A percentile compares a stretch with the other conserved stretches of the same genome.
These are phyloP conservation scores for Asterophora lycoperdoides DNA, from an alignment of 768 basidiomycete species.

Conservation along the genomic window DNA sequence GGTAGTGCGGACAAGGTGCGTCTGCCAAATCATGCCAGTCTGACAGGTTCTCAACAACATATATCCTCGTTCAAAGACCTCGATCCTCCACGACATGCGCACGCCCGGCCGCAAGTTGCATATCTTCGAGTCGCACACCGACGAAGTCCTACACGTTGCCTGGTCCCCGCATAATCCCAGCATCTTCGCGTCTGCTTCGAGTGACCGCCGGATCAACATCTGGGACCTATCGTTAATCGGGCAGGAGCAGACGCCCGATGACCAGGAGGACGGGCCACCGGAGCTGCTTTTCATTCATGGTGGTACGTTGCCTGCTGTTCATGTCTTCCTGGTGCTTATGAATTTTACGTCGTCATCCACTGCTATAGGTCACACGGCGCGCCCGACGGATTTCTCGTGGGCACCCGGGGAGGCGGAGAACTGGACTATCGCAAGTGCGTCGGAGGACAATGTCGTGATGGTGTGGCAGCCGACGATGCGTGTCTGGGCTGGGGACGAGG, in stretches of 20 bases:
- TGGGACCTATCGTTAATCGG: constrained; percentile 95
- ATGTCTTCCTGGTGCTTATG: too few relatives aligned
- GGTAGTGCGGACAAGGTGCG: constrained; percentile 90
- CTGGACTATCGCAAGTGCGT: constrained; percentile 85
- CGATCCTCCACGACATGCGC: constrained; percentile 84
- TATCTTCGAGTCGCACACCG: constrained; percentile 88
- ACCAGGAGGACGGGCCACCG: constrained; percentile 97
- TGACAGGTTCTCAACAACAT: not conserved
- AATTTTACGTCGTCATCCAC: too few relatives aligned
- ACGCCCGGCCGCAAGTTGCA: constrained; percentile 73
- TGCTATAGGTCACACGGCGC: constrained; percentile 72
- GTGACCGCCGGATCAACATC: constrained; percentile 88
- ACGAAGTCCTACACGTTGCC: constrained; percentile 88
- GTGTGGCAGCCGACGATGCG: constrained; percentile 97
- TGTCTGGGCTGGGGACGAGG: constrained; percentile 87
- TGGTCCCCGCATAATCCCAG: constrained; percentile 95
- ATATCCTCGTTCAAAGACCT: constrained; percentile 50
- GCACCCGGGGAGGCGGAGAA: constrained; percentile 77
- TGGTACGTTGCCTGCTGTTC: constrained; percentile 42
- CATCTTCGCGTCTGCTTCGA: constrained; percentile 91
- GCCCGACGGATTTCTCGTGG: constrained; percentile 95
- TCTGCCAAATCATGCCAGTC: not conserved
- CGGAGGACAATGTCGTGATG: constrained; percentile 96
- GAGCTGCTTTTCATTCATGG: constrained; percentile 96
- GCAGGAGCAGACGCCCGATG: constrained; percentile 94